A percentile compares a stretch with the other conserved stretches of the same genome.
phyloP scores from a whole-genome alignment of 306 rosid species.

The Prunus persica region Prunus_persica_NCBIv2 NC_034011.1:2583001-2583500 shows the following conservation, averaged over 20 bases:
- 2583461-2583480: constrained; percentile 36
- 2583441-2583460: constrained; percentile 43
- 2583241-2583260: not conserved
- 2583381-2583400: constrained; percentile 33
- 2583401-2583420: constrained; percentile 42
- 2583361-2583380: constrained; percentile 35
- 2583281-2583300: not conserved
- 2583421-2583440: constrained; percentile 43
- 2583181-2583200: not conserved
- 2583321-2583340: constrained; percentile 27
- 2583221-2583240: not conserved
- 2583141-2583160: not conserved
- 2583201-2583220: not conserved
- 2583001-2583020: not conserved
- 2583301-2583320: not conserved
- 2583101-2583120: not conserved
- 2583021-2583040: not conserved
- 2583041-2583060: too few relatives aligned
- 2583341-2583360: constrained; percentile 47
- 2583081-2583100: not conserved
- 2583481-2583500: constrained; percentile 40
- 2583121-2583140: not conserved
- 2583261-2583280: not conserved
- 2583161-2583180: not conserved
- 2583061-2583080: not conserved